Conservation (phyloP, 1,284 basidiomycete genomes). For the Ceratobasidium papillatum region DNA sequence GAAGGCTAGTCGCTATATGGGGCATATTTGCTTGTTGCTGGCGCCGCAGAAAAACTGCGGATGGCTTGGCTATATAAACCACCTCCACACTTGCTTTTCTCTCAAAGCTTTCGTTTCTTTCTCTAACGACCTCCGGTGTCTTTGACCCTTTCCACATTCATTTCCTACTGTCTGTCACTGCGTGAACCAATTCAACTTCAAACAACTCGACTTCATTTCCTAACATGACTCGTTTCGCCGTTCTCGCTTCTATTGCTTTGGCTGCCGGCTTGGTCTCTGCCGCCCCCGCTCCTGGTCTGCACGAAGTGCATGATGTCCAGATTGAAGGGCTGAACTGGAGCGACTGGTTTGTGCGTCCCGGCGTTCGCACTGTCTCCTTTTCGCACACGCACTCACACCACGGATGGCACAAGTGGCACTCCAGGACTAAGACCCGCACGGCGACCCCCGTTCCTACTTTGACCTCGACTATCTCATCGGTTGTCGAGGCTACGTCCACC, state of each 20-base stretch:
- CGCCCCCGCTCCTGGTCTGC: neutral
- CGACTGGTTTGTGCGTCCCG: slow-evolving; percentile 31
- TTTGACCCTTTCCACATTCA: slow-evolving; percentile 23
- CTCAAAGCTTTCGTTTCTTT: slow-evolving; percentile 24
- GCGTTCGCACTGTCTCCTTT: slow-evolving; percentile 14
- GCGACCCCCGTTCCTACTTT: neutral
- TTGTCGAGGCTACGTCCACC: neutral
- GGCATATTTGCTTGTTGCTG: slow-evolving; percentile 5
- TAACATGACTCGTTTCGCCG: slow-evolving; percentile 19
- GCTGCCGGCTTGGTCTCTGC: slow-evolving; percentile 2
- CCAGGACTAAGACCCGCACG: slow-evolving; percentile 22
- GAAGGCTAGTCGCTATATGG: slow-evolving; percentile 5
- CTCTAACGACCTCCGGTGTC: slow-evolving; percentile 6
- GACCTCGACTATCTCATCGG: neutral
- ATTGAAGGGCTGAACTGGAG: neutral
- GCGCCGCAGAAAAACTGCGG: neutral
- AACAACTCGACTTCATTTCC: neutral
- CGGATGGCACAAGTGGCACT: slow-evolving; percentile 14
- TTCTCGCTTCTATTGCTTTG: slow-evolving; percentile 18
- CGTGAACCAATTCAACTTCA: neutral
- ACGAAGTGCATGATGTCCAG: neutral
- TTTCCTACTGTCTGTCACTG: slow-evolving; percentile 21
- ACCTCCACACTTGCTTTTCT: too few species aligned
- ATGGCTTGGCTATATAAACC: slow-evolving; percentile 17
- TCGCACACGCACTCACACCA: slow-evolving; percentile 27